These are phyloP conservation scores for Apiospora aurea DNA, from an alignment of 2,329 filamentous ascomycete species.

Conservation along the genomic window DNA sequence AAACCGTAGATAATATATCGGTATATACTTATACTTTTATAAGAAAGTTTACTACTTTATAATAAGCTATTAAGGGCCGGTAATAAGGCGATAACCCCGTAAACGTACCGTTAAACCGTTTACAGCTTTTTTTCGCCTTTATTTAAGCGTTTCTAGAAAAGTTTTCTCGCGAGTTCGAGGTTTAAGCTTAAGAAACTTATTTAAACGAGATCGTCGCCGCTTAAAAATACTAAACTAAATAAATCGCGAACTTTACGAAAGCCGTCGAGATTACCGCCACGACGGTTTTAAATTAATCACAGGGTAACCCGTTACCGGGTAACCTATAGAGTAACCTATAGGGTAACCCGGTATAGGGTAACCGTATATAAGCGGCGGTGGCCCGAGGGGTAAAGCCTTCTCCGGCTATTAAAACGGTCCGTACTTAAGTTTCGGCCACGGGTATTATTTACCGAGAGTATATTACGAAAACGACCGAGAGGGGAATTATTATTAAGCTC, in stretches of 20 bases:
- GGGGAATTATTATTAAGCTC: no score
- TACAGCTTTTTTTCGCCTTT: accelerated
- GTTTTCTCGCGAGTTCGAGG: not conserved
- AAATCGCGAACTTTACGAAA: not conserved
- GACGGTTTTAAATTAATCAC: not conserved
- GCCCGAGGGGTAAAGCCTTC: not conserved
- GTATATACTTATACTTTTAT: not conserved
- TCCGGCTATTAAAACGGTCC: not conserved
- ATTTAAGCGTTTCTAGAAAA: not conserved
- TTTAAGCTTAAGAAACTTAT: not conserved
- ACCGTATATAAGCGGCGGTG: not conserved
- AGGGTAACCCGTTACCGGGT: no score
- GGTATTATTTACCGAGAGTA: no score
- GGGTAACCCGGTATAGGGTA: no score
- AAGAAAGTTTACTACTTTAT: not conserved
- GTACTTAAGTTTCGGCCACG: no score
- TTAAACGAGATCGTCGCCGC: not conserved
- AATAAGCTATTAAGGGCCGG: not conserved
- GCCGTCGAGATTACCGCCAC: not conserved
- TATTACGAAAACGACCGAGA: no score
- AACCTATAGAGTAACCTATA: no score
- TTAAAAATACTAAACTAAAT: not conserved
- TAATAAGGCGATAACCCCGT: not conserved
- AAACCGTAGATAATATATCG: not conserved
- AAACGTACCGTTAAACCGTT: not conserved